Evolutionary conservation across 2,329 filamentous ascomycete genomes (phyloP).

Genomic region (Diplodia corticola): DNA sequence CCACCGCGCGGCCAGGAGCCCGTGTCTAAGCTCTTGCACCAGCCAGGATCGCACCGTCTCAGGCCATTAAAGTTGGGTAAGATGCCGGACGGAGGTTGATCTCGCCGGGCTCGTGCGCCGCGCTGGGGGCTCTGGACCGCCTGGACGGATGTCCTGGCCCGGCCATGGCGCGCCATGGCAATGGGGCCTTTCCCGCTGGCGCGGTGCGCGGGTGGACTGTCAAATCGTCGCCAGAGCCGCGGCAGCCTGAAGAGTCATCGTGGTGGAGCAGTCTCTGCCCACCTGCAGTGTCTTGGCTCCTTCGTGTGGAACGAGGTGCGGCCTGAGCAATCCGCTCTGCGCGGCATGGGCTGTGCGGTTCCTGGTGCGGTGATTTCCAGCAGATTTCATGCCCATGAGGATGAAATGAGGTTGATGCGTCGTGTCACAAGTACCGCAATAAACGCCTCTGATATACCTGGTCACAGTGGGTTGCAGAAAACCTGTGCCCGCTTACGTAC

Average conservation of each 20-base stretch:
- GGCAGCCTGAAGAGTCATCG: not conserved
- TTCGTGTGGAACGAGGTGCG: not conserved
- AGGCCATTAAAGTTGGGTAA: not conserved
- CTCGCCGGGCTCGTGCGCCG: constrained; percentile 6
- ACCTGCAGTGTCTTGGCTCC: not conserved
- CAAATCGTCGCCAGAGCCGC: not conserved
- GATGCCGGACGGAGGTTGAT: constrained; percentile 1
- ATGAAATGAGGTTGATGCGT: constrained; percentile 6
- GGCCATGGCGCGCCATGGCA: not conserved
- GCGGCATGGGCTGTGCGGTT: not conserved
- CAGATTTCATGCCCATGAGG: not conserved
- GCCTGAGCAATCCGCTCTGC: not conserved
- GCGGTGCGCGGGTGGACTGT: too few species aligned
- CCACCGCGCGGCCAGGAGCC: not conserved
- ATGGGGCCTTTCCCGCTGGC: not conserved
- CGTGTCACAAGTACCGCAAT: constrained; percentile 1
- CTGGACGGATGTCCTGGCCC: not conserved
- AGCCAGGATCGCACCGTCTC: constrained; percentile 6
- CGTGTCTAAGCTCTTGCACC: not conserved
- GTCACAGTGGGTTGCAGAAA: not conserved
- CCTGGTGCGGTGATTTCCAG: not conserved
- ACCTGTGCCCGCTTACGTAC: not conserved
- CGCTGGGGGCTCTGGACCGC: constrained; percentile 5
- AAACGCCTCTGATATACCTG: not conserved
- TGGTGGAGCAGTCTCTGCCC: not conserved